Evolutionary conservation across 2,329 filamentous ascomycete genomes (phyloP).

Genomic region (Cucurbitaria berberidis): DNA sequence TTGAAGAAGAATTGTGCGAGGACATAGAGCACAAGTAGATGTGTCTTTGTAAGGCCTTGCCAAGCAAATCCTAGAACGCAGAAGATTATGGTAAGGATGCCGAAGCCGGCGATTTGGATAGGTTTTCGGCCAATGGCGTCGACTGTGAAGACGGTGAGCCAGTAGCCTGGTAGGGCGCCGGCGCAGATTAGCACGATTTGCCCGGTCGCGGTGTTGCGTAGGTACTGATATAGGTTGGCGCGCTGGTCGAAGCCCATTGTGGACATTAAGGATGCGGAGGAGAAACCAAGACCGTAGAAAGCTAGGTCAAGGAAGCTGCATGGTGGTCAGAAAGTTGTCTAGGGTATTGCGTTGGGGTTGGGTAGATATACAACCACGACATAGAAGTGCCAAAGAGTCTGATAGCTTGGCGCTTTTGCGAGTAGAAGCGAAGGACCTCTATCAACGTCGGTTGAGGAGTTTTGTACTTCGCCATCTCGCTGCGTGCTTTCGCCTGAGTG

Average conservation of each 20-base stretch:
- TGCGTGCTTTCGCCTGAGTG: constrained; percentile 63
- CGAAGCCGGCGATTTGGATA: constrained; percentile 68
- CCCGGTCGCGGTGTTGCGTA: constrained; percentile 77
- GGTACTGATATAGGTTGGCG: constrained; percentile 68
- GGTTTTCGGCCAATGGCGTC: constrained; percentile 79
- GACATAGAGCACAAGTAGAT: constrained; percentile 55
- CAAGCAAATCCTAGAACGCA: constrained; percentile 58
- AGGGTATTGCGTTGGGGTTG: background rate
- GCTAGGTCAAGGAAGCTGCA: constrained; percentile 65
- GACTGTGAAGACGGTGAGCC: constrained; percentile 76
- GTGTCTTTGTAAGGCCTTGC: constrained; percentile 50
- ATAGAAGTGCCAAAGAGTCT: constrained; percentile 77
- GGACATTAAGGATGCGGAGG: constrained; percentile 74
- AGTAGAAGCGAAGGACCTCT: constrained; percentile 75
- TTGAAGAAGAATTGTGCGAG: constrained; percentile 61
- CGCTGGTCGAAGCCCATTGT: constrained; percentile 75
- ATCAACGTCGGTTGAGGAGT: constrained; percentile 37
- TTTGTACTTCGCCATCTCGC: constrained; percentile 43
- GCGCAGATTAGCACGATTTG: constrained; percentile 81
- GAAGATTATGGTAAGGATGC: constrained; percentile 56
- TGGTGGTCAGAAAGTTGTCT: background rate
- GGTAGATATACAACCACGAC: constrained; percentile 69
- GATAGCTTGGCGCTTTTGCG: constrained; percentile 71
- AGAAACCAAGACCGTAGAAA: constrained; percentile 67
- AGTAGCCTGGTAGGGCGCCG: constrained; percentile 81